Evolutionary conservation across 2,329 filamentous ascomycete genomes (phyloP).

Genomic region (Fusarium torulosum): DNA sequence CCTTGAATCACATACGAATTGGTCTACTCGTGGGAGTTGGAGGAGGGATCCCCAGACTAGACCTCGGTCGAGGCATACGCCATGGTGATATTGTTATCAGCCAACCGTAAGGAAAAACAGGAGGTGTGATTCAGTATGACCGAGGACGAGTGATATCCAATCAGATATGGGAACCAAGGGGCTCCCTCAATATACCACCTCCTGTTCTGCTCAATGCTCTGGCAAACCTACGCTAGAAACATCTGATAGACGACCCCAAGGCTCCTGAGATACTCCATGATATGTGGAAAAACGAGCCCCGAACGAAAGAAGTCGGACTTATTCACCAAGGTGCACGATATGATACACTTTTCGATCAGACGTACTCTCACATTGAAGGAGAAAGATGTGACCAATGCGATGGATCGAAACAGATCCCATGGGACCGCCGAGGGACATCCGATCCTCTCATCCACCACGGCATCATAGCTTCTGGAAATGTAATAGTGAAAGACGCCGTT

Average conservation of each 20-base stretch:
- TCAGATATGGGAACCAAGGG: too few species aligned
- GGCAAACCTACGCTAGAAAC: neutral
- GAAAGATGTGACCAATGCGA: neutral
- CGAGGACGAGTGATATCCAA: too few species aligned
- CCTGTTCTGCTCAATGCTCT: neutral
- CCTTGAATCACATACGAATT: slow-evolving; percentile 36
- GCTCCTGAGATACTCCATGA: neutral
- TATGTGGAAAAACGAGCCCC: neutral
- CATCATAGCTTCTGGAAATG: neutral
- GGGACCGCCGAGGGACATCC: neutral
- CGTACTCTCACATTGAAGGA: neutral
- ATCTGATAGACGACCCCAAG: neutral
- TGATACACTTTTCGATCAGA: neutral
- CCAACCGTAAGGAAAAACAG: slow-evolving; percentile 15
- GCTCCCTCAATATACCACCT: too few species aligned
- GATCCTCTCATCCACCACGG: neutral
- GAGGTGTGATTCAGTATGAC: slow-evolving; percentile 47
- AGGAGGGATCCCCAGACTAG: slow-evolving; percentile 50
- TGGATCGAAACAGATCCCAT: neutral
- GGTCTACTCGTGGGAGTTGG: slow-evolving; percentile 55
- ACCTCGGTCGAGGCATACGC: slow-evolving; percentile 35
- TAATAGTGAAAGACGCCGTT: neutral
- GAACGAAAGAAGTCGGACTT: neutral
- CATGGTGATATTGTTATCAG: slow-evolving; percentile 36
- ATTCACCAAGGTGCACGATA: neutral